These are phyloP conservation scores for Penicillium sp. DNA, from an alignment of 2,329 filamentous ascomycete species.

Conservation along the genomic window DNA sequence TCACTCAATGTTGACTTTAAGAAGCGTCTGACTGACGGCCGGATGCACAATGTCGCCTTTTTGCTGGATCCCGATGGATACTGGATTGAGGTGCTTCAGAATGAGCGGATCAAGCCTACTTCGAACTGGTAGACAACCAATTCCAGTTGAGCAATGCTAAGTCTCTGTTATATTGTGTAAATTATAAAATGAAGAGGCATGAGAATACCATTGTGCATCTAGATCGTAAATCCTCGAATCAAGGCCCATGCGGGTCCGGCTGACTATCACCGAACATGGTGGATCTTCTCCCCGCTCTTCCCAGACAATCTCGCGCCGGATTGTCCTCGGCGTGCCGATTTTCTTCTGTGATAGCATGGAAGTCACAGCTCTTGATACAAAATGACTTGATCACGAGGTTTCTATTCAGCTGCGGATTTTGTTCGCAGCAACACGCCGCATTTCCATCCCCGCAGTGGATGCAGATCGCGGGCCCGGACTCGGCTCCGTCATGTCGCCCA, in stretches of 20 bases:
- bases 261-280: constrained; percentile 16
- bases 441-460: background rate
- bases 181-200: no score
- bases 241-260: constrained; percentile 4
- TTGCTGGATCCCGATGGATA: constrained; percentile 82
- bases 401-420: background rate
- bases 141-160: no score
- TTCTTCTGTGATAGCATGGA: background rate
- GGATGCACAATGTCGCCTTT: constrained; percentile 92
- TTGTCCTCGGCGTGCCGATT: background rate
- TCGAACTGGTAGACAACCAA: constrained; percentile 33
- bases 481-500: constrained; percentile 21
- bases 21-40: constrained; percentile 85
- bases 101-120: constrained; percentile 46
- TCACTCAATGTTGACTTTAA: constrained; percentile 79
- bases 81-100: constrained; percentile 72
- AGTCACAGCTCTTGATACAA: no score
- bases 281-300: constrained; percentile 16
- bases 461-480: constrained; percentile 2
- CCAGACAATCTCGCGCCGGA: constrained; percentile 10
- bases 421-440: background rate
- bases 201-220: no score
- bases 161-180: no score
- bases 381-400: background rate
- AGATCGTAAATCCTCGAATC: constrained; percentile 2